Base-by-base conservation (phyloP, 495 filamentous ascomycete genomes). In the Opeltia flavorubescens region DNA sequence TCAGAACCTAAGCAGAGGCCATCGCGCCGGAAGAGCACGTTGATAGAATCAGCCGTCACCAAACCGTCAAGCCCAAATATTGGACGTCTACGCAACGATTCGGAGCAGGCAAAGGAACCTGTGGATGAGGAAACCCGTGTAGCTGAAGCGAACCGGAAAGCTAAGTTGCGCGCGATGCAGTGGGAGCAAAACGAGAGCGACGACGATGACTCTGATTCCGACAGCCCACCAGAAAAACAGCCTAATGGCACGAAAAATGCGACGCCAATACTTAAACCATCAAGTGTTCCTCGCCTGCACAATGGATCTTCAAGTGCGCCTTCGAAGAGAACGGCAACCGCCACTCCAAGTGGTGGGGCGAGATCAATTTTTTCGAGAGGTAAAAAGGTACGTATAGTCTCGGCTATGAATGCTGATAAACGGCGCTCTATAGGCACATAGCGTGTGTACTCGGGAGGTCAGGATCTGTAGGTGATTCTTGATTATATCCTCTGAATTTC, bases 91-190 rank as follows among this genome's bases (percentile, higher is more conserved):
- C 27, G 25, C 47, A 15, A 49, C 31, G 28, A 12, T 28, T 17
- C 35, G 13, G 43, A 23, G 17, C 2, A 6, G 26, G 28, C 21
- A 12, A 36, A 40, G 15, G 17, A 27, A 9, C 30, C 35, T 1
- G 9, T 46, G 13, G 36, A 41, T 36, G 28, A 35, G n/a, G 40
- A 42, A 13, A 27, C 41, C 20, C 48, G 42, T 25, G 31, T 46
- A 7, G 54, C 46, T 3, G 50, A 51, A n/a, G 55, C 51, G 20
- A 57, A 60, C 30, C 54, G 52, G 12, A 51, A 50, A 39, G 57
- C 57, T 5, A 61, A 61, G 30, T 36, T 55, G 21, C 57, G 48
- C 20, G 54, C 57, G 12, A 26, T 60, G 42, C 57, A 52, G 18
- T 53, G 52, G 54, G 54, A 41, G 18, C 38, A 41, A 17, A 21